Base-by-base conservation (phyloP, 2,329 filamentous ascomycete species). In the Xenoacremonium recifei region DNA sequence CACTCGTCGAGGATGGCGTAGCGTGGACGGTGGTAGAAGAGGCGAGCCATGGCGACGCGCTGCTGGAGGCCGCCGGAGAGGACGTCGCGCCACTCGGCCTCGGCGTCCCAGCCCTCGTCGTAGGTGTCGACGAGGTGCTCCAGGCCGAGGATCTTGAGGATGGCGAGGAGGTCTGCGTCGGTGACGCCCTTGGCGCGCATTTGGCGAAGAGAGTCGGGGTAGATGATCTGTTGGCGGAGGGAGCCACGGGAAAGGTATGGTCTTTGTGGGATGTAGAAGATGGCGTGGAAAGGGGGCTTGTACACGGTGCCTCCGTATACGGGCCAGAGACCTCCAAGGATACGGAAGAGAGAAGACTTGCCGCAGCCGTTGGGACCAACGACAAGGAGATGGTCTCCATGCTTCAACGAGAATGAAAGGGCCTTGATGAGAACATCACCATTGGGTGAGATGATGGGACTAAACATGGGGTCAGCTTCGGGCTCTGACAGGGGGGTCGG, bases 1-100 rank as follows among this genome's bases (percentile, higher is more conserved):
- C 93, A 99, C 70, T 99, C 93, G 63, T 99, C 93, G 27, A 99
- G 74, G 53, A 99, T 99, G 10, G 93, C 93, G 64, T 96, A 97
- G 55, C 87, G 85, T 0, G 92, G 92, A 9, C 82, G 77, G 68
- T 97, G 92, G 67, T 97, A 97, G 68, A 96, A 96, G 15, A 89
- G 77, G 0, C 93, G 79, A 1, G 93, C 93, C 89, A 97, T 97
- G 46, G 93, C 93, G 17, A 99, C 88, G 39, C 93, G 86, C 71
- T 99, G 93, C 69, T 99, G 93, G 16, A 96, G 75, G 6, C 93
- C 93, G 11, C 89, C 89, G 1, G 89, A 95, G 20, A 99, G 78
- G 1, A 95, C 89, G 55, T 97, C 92, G 35, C 90, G 85, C 93
- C 93, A 99, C 70, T 97, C 92, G 39, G 92, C 90, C 67, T 96